Base-by-base conservation (phyloP, 352 stramenopile genomes). In the Phytopythium sindhum region DNA sequence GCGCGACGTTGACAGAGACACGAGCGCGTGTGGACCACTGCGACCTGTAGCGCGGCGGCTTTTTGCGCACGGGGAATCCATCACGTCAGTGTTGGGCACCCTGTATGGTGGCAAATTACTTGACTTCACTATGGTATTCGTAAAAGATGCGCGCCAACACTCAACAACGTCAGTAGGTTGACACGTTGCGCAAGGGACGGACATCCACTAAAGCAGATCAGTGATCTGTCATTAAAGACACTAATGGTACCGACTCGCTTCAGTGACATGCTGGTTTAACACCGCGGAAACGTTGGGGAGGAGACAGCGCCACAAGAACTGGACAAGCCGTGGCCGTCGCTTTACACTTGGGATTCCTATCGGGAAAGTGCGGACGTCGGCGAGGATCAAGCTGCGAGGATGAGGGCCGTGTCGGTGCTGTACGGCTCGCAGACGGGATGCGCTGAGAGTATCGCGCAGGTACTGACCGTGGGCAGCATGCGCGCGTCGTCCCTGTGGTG, bases 351-450 rank as follows among this genome's bases (percentile, higher is more conserved):
- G 10, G 21, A 50, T 50, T 50, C 17, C 0, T 50, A 48, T 48
- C 19, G 42, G 8, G 42, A 48, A 48, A 48, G 41, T n/a, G 15
- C 42, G 21, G n/a, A n/a, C n/a, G n/a, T n/a, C n/a, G n/a, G n/a
- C n/a, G 26, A 56, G 26, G 3, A 33, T 12, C 3, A 19, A 28
- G 10, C 21, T 15, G 23, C 45, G 28, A 44, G 33, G 8, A 63
- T 54, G 44, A 45, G 29, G 51, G 61, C 75, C 57, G 70, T 89
- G 55, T 69, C 68, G 50, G 74, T 96, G 51, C 86, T 92, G 67
- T 97, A 90, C 71, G 89, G 85, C 37, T 96, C 86, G 44, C 85
- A 97, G 75, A 97, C 89, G n/a, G 89, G 89, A 17, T 92, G 86
- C 60, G 83, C 86, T 47, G 77, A 95, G 72, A 91, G 78, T 53